Evolutionary conservation across 2,329 filamentous ascomycete species (phyloP), one percentile per base, ranked within the genome.

Genomic region (Didymella lethalis): DNA sequence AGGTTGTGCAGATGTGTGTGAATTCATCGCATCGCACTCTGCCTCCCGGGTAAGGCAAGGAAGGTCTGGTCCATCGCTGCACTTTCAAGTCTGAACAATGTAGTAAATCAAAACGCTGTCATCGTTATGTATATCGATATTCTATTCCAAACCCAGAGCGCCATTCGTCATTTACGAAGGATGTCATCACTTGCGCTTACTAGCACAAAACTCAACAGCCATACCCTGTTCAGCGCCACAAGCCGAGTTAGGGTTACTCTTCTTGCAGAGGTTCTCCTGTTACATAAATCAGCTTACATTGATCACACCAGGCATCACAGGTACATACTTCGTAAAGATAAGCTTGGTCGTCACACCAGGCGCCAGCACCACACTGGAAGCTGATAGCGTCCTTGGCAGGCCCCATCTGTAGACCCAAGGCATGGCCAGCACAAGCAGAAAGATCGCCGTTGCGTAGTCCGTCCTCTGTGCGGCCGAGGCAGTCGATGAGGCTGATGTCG

Each of bases 271-370:
- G 8, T 66, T 66, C 50, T 67, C 65, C 62, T 67, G 18, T 43
- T 2, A 18, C 23, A 38, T 5, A 36, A 32, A 36, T 60, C 31
- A 60, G 52, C 57, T 45, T 36, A 44, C 16, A 23, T 32, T 31
- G 7, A 28, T 20, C 23, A 25, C 12, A 18, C 16, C 16, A 26
- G 6, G 7, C 8, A 29, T 8, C 4, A 7, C 8, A 1, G 48
- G 16, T 18, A 44, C 54, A 57, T 54, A 64, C 64, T 20, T 61
- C 50, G 44, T 67, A 67, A 20, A 66, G 8, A 34, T 64, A 68
- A 4, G 59, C 61, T n/a, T 68, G 65, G 6, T 65, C 63, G 54
- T 69, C 65, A 45, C 67, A 69, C 64, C 62, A 67, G n/a, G 47
- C 29, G 0, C 45, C 57, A 3, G 56, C 49, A 2, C 36, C 57